Conservation (phyloP, 345 rosid species). For the Hevea brasiliensis region DNA sequence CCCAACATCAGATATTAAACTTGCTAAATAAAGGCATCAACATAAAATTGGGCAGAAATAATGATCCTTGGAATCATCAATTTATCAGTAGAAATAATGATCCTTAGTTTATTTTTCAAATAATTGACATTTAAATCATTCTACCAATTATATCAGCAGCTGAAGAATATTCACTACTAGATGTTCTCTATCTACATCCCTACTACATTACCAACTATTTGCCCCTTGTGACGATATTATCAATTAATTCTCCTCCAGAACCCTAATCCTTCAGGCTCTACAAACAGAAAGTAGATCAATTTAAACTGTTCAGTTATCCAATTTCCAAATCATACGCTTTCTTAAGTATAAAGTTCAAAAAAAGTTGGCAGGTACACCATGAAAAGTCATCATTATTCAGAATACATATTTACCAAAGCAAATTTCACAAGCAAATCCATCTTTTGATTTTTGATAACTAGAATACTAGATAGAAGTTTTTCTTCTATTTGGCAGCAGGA, state of each 20-base stretch:
- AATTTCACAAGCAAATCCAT: background rate
- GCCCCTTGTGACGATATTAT: background rate
- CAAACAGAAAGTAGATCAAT: background rate
- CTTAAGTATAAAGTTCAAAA: background rate
- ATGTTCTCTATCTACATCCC: background rate
- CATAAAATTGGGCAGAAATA: background rate
- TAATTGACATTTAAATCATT: background rate
- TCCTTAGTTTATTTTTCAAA: background rate
- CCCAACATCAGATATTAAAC: constrained; percentile 17
- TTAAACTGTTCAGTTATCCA: background rate
- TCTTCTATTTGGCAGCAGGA: background rate
- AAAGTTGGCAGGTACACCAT: background rate
- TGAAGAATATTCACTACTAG: background rate
- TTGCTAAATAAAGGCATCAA: constrained; percentile 1
- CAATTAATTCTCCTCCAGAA: background rate
- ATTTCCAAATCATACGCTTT: background rate
- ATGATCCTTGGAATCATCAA: background rate
- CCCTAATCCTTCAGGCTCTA: background rate
- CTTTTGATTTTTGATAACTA: background rate
- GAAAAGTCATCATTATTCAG: background rate
- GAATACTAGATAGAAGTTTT: too few relatives aligned
- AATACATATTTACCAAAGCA: too few relatives aligned
- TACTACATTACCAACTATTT: background rate
- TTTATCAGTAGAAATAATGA: background rate
- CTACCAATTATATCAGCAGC: background rate